Evolutionary conservation across 306 rosid genomes (phyloP).

Genomic region (Prunus davidiana): DNA sequence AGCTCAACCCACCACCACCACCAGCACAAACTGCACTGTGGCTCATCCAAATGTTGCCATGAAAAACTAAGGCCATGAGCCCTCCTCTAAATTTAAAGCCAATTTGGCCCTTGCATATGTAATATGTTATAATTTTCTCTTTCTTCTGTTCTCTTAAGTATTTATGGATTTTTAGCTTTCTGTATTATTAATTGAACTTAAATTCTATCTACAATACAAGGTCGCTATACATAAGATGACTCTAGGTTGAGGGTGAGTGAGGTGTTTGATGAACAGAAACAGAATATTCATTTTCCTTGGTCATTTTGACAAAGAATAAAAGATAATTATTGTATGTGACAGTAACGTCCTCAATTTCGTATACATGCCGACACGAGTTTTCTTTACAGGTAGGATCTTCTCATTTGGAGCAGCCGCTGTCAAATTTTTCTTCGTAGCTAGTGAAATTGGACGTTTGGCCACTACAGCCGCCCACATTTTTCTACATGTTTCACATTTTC

Average conservation of each 20-base stretch:
- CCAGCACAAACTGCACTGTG: neutral
- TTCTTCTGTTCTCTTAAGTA: neutral
- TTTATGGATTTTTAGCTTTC: neutral
- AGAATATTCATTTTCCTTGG: neutral
- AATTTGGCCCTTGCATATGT: no score
- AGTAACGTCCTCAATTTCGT: neutral
- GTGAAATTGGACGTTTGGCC: slow-evolving; percentile 24
- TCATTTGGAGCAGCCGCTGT: neutral
- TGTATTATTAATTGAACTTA: neutral
- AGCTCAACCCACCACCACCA: slow-evolving; percentile 50
- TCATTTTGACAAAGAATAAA: no score
- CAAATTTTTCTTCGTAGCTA: slow-evolving; percentile 15
- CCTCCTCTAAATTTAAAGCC: no score
- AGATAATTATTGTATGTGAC: neutral
- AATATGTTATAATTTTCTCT: neutral
- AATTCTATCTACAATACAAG: neutral
- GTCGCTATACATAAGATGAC: neutral
- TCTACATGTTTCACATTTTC: neutral
- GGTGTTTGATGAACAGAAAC: neutral
- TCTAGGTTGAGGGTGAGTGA: neutral
- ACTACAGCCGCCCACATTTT: slow-evolving; percentile 50
- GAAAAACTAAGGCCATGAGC: no score
- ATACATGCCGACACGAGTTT: slow-evolving; percentile 8
- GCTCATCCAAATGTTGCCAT: no score
- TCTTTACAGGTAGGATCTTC: neutral